Conservation (phyloP, 805 yeast genomes). For the Candida michaelii region DNA sequence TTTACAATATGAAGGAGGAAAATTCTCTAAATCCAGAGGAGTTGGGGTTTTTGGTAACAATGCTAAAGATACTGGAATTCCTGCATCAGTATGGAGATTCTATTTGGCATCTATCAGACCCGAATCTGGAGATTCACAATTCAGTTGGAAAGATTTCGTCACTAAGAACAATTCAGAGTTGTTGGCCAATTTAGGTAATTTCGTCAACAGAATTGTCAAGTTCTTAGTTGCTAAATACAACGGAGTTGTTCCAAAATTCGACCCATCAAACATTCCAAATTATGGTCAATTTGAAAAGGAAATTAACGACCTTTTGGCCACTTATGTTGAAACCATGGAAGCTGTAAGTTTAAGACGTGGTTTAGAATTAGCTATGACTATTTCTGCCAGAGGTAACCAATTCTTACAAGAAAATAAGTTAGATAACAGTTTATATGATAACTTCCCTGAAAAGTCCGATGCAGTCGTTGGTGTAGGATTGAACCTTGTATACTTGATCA, state of each 20-base stretch:
- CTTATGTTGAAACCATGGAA: slow-evolving; percentile 74
- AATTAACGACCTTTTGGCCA: slow-evolving; percentile 57
- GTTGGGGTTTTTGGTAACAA: slow-evolving; percentile 98
- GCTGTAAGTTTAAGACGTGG: slow-evolving; percentile 82
- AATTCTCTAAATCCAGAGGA: slow-evolving; percentile 96
- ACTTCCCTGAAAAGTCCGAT: slow-evolving; percentile 77
- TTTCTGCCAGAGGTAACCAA: slow-evolving; percentile 90
- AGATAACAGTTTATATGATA: slow-evolving; percentile 79
- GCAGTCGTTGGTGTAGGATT: slow-evolving; percentile 92
- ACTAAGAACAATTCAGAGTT: slow-evolving; percentile 90
- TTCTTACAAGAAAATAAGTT: slow-evolving; percentile 95
- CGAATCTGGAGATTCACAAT: slow-evolving; percentile 92
- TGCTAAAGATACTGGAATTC: slow-evolving; percentile 88
- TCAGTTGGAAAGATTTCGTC: slow-evolving; percentile 96
- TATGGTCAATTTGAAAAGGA: slow-evolving; percentile 52
- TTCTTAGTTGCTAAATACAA: slow-evolving; percentile 88
- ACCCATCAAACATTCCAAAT: slow-evolving; percentile 46
- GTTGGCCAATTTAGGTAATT: slow-evolving; percentile 94
- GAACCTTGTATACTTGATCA: slow-evolving; percentile 80
- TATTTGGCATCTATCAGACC: slow-evolving; percentile 92
- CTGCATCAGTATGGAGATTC: slow-evolving; percentile 97
- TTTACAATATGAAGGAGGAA: slow-evolving; percentile 96
- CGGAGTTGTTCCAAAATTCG: slow-evolving; percentile 78
- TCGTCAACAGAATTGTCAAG: slow-evolving; percentile 90
- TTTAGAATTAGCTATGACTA: slow-evolving; percentile 84